A percentile compares a stretch with the other conserved stretches of the same genome.
phyloP scores from a whole-genome alignment of 1,284 basidiomycete species.

The Heterobasidion annosum region DNA sequence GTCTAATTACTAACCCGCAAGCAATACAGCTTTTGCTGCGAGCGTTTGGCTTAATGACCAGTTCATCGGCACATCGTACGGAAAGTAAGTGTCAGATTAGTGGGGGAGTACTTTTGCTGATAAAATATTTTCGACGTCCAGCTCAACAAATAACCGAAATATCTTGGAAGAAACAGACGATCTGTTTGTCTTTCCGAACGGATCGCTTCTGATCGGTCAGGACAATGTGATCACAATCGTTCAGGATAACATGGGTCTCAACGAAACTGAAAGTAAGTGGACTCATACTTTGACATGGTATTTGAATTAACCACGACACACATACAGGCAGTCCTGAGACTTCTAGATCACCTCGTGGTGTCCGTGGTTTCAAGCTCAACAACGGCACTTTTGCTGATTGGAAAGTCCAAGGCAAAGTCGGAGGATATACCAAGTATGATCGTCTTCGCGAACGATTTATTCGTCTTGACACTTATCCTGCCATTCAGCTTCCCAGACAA shows the following conservation, averaged over 20 bases:
- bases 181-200: slow-evolving; percentile 50
- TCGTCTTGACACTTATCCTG: not conserved
- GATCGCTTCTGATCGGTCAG: slow-evolving; percentile 33
- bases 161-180: slow-evolving; percentile 57
- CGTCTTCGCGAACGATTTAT: not conserved
- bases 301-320: not conserved
- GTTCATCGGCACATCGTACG: slow-evolving; percentile 64
- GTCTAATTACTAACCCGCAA: not conserved
- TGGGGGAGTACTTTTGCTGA: not conserved
- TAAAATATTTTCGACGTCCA: slow-evolving; percentile 13
- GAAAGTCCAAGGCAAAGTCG: slow-evolving; percentile 78
- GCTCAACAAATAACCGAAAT: slow-evolving; percentile 53
- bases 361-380: slow-evolving; percentile 65
- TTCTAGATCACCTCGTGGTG: slow-evolving; percentile 63
- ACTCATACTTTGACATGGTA: not conserved
- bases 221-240: slow-evolving; percentile 74
- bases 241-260: slow-evolving; percentile 77
- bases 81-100: slow-evolving; percentile 40
- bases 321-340: slow-evolving; percentile 5
- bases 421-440: slow-evolving; percentile 60
- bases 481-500: slow-evolving; percentile 54
- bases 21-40: slow-evolving; percentile 54
- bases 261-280: slow-evolving; percentile 44
- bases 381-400: slow-evolving; percentile 54
- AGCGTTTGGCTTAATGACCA: slow-evolving; percentile 73